These are phyloP conservation scores for Debaryomyces psychrophilus DNA, from an alignment of 1,139 yeast genomes.

Conservation along the genomic window DNA sequence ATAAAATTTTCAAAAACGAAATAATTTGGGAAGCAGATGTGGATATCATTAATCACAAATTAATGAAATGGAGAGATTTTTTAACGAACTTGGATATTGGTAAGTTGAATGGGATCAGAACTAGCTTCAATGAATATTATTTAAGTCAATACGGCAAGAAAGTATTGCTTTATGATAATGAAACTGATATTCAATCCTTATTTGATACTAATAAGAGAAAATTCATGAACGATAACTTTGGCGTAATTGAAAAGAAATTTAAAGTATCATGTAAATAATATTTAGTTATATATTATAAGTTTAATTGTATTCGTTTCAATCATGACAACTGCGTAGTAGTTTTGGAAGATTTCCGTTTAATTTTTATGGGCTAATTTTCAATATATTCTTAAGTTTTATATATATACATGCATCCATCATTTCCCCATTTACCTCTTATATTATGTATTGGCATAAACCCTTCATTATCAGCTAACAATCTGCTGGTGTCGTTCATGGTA, in stretches of 20 bases:
- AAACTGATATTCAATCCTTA: constrained; percentile 18
- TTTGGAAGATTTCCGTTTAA: not conserved
- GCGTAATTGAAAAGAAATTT: constrained; percentile 14
- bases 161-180: constrained; percentile 20
- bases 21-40: constrained; percentile 35
- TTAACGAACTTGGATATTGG: constrained; percentile 25
- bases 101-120: constrained; percentile 25
- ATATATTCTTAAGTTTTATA: constrained; percentile 8
- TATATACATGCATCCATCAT: constrained; percentile 72
- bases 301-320: not conserved
- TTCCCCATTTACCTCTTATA: constrained; percentile 63
- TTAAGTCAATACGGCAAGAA: constrained; percentile 39
- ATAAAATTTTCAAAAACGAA: constrained; percentile 27
- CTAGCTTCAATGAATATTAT: constrained; percentile 37
- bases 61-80: constrained; percentile 36
- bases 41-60: constrained; percentile 24
- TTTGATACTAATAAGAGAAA: constrained; percentile 25
- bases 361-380: not conserved
- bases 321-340: not conserved
- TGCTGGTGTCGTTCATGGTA: constrained; percentile 19
- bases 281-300: constrained; percentile 1
- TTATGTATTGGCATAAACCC: constrained; percentile 63
- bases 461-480: constrained; percentile 43
- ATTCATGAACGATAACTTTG: constrained; percentile 16
- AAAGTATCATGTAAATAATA: constrained; percentile 19